phyloP scores from a whole-genome alignment of 2,329 filamentous ascomycete species.

The Penicillium sp. region DNA sequence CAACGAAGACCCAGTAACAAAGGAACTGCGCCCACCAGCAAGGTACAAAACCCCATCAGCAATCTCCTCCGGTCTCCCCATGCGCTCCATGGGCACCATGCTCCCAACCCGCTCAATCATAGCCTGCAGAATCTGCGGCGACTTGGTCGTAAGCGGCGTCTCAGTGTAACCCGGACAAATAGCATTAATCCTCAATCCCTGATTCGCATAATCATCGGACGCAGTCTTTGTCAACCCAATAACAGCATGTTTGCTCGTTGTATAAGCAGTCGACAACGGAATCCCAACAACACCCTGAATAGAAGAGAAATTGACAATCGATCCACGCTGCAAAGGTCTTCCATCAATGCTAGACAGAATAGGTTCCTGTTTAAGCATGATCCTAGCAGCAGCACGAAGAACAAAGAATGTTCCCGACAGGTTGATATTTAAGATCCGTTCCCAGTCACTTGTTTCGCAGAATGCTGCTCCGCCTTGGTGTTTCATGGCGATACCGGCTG shows the following conservation, averaged over 20 bases:
- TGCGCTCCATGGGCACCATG: slow-evolving; percentile 19
- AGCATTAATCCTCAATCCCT: slow-evolving; percentile 63
- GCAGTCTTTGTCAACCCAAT: slow-evolving; percentile 46
- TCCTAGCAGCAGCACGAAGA: slow-evolving; percentile 39
- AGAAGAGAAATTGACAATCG: slow-evolving; percentile 41
- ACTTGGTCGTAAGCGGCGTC: slow-evolving; percentile 55
- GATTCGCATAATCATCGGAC: slow-evolving; percentile 44
- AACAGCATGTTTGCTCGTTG: slow-evolving; percentile 44
- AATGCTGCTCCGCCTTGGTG: slow-evolving; percentile 21
- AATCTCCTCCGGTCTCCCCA: slow-evolving; percentile 20
- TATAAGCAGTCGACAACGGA: slow-evolving; percentile 34
- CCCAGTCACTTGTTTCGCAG: slow-evolving; percentile 36
- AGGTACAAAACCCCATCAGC: slow-evolving; percentile 20
- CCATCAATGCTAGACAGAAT: slow-evolving; percentile 40
- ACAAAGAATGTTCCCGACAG: slow-evolving; percentile 47
- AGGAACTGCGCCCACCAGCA: slow-evolving; percentile 18
- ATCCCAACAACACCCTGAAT: slow-evolving; percentile 44
- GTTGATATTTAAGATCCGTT: slow-evolving; percentile 45
- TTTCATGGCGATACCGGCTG: slow-evolving; percentile 26
- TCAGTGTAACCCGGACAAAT: slow-evolving; percentile 86
- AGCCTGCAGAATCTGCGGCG: slow-evolving; percentile 24
- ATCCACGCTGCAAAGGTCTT: slow-evolving; percentile 25
- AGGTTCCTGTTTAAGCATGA: slow-evolving; percentile 48
- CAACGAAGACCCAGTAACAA: slow-evolving; percentile 19
- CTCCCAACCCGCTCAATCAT: slow-evolving; percentile 25